These are phyloP conservation scores for Yarrowia sp. DNA, from an alignment of 805 yeast species.

Conservation along the genomic window DNA sequence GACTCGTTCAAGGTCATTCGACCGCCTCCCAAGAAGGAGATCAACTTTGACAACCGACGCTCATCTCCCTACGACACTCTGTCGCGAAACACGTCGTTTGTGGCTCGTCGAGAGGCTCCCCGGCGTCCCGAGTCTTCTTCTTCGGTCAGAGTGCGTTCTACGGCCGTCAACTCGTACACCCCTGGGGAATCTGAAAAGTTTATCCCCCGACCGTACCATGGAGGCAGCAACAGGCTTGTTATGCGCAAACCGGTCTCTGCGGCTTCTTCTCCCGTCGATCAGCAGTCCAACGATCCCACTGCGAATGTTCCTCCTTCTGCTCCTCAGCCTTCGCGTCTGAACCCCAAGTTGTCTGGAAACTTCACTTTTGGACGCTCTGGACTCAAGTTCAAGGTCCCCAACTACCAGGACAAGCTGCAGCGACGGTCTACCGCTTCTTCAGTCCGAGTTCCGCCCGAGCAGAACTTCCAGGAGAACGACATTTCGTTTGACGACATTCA, in stretches of 20 bases:
- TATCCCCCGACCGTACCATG: conserved; percentile 36
- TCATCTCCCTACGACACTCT: conserved; percentile 60
- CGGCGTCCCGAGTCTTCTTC: conserved; percentile 40
- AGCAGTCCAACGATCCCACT: not conserved
- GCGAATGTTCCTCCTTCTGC: not conserved
- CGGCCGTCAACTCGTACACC: conserved; percentile 30
- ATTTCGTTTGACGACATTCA: conserved; percentile 54
- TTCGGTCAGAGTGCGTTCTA: conserved; percentile 25
- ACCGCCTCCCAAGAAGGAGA: conserved; percentile 58
- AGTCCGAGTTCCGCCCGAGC: conserved; percentile 30
- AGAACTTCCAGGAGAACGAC: conserved; percentile 66
- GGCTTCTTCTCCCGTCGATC: not conserved
- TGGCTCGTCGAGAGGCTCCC: conserved; percentile 60
- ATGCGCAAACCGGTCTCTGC: conserved; percentile 33
- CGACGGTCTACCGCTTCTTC: not conserved
- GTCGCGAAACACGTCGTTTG: conserved; percentile 47
- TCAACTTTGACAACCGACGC: conserved; percentile 77
- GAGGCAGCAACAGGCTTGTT: conserved; percentile 31
- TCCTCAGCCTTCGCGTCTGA: not conserved
- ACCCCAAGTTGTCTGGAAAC: conserved; percentile 11
- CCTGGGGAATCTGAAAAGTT: conserved; percentile 35
- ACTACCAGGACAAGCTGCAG: conserved; percentile 7
- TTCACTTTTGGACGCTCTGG: conserved; percentile 21
- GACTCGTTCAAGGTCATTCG: conserved; percentile 64
- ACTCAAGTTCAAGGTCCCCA: conserved; percentile 24